These are phyloP conservation scores for Colletotrichum sp. DNA, from an alignment of 2,329 filamentous ascomycete species.

Conservation along the genomic window DNA sequence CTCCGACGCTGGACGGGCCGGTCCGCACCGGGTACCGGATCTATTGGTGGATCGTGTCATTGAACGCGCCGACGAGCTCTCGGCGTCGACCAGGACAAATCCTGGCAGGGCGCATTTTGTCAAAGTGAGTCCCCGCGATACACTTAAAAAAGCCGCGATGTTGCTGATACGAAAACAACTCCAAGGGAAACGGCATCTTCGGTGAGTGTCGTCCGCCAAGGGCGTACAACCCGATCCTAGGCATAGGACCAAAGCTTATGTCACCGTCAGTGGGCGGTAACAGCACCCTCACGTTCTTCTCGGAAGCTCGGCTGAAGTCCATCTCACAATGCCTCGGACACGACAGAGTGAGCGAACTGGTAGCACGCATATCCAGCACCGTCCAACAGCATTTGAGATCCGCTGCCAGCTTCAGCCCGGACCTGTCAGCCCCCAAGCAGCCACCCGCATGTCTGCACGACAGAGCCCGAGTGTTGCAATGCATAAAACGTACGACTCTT, in stretches of 20 bases:
- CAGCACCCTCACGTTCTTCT: slow-evolving; percentile 30
- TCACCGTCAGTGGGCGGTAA: background rate
- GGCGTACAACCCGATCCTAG: background rate
- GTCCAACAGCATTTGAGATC: slow-evolving; percentile 9
- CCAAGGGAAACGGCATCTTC: slow-evolving; percentile 31
- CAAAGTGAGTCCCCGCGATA: slow-evolving; percentile 22
- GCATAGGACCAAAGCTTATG: background rate
- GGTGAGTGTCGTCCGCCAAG: slow-evolving; percentile 12
- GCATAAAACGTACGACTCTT: background rate
- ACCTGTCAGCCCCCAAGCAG: background rate
- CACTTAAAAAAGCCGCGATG: no score
- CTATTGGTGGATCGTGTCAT: slow-evolving; percentile 31
- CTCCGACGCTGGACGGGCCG: background rate
- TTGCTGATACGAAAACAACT: background rate
- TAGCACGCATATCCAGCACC: slow-evolving; percentile 28
- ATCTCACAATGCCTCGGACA: slow-evolving; percentile 30
- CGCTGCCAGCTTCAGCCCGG: background rate
- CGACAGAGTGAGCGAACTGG: slow-evolving; percentile 29
- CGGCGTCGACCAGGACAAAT: background rate
- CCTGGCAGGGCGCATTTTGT: slow-evolving; percentile 21
- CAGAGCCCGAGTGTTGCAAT: background rate
- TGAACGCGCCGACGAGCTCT: slow-evolving; percentile 16
- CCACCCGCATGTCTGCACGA: background rate
- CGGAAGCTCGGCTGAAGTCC: slow-evolving; percentile 32
- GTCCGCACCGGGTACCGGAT: slow-evolving; percentile 22